A percentile compares a stretch with the other conserved stretches of the same genome.
phyloP scores from a whole-genome alignment of 2,329 filamentous ascomycete genomes.

The Phoma sp. region DNA sequence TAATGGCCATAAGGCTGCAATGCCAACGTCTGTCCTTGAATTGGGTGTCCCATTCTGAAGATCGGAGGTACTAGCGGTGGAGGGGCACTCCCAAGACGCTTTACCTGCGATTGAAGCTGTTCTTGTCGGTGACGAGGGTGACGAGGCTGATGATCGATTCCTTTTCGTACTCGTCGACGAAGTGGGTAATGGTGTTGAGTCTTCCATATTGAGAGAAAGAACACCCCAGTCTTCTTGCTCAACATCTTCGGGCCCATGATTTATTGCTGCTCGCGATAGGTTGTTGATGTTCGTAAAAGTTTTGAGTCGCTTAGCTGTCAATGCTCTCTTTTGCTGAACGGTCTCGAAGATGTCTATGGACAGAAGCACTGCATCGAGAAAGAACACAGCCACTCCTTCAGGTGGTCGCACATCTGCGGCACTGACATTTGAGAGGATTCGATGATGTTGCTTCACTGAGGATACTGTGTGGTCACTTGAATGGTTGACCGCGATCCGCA shows the following conservation, averaged over 20 bases:
- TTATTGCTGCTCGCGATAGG: neutral
- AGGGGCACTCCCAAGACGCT: neutral
- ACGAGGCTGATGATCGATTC: neutral
- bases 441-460: constrained; percentile 24
- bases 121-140: neutral
- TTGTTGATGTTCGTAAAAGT: neutral
- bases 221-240: neutral
- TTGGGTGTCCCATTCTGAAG: no score
- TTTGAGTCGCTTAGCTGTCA: constrained; percentile 19
- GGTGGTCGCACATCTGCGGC: constrained; percentile 41
- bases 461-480: constrained; percentile 3
- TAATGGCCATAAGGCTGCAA: constrained; percentile 23
- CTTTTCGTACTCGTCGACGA: neutral
- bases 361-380: constrained; percentile 40
- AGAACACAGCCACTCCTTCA: constrained; percentile 27
- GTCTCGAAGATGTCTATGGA: constrained; percentile 28
- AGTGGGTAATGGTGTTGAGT: neutral
- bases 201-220: neutral
- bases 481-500: constrained; percentile 4
- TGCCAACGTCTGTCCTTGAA: neutral
- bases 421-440: constrained; percentile 31
- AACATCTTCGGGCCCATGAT: neutral
- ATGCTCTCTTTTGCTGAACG: constrained; percentile 9
- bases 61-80: neutral
- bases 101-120: neutral